Percentiles rank a stretch among this genome's conserved stretches.
Evolutionary conservation across 2,329 filamentous ascomycete species (phyloP).

Genomic region (Capronia americana): DNA sequence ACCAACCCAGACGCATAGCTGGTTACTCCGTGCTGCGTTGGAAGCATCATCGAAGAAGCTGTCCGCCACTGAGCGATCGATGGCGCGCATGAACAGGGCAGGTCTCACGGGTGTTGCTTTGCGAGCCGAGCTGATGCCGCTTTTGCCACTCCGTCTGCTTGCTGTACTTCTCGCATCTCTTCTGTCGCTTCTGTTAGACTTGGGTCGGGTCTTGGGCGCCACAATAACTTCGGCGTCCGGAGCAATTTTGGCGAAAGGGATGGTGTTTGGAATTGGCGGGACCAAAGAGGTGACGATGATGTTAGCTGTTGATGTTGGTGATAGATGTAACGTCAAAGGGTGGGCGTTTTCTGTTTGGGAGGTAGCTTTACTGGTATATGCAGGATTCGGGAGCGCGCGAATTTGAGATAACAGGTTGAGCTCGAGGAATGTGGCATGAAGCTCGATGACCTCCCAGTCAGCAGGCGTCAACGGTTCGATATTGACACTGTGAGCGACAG

Average conservation of each 20-base stretch:
- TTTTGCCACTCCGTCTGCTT: conserved; percentile 77
- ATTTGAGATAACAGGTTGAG: conserved; percentile 93
- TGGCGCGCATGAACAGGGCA: conserved; percentile 74
- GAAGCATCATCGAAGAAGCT: conserved; percentile 79
- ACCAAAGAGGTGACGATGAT: conserved; percentile 84
- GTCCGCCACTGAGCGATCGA: conserved; percentile 72
- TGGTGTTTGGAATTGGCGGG: conserved; percentile 70
- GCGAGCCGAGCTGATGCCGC: conserved; percentile 71
- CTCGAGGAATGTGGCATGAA: conserved; percentile 94
- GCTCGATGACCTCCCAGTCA: conserved; percentile 97
- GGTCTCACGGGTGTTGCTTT: conserved; percentile 57
- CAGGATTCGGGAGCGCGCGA: conserved; percentile 87
- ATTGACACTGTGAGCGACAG: conserved; percentile 89
- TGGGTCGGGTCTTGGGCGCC: conserved; percentile 85
- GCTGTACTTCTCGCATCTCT: conserved; percentile 81
- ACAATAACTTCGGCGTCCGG: conserved; percentile 97
- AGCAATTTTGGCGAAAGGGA: conserved; percentile 87
- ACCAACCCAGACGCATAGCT: conserved; percentile 83
- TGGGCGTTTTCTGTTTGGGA: conserved; percentile 66
- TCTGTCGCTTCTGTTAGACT: conserved; percentile 65
- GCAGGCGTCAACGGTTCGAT: conserved; percentile 95
- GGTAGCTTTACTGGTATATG: conserved; percentile 59
- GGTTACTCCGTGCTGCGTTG: conserved; percentile 56
- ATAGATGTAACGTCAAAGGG: conserved; percentile 88
- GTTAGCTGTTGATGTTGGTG: conserved; percentile 92